phyloP scores from a whole-genome alignment of 2,329 filamentous ascomycete genomes.

The Botrytis paeoniae region DNA sequence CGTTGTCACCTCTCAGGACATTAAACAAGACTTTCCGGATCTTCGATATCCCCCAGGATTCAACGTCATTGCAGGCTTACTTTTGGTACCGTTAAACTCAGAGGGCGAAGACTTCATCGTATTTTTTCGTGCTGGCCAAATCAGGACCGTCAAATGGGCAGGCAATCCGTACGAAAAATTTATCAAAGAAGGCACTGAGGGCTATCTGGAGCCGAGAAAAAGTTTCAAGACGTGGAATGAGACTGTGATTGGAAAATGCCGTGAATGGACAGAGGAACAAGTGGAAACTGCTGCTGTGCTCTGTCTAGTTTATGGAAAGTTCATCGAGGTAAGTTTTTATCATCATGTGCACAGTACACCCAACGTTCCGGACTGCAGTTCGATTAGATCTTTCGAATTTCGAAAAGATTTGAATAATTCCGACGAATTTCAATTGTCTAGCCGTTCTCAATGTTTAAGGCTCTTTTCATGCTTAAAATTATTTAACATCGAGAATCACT shows the following conservation, averaged over 20 bases:
- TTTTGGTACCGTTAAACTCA: constrained; percentile 77
- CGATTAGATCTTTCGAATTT: neutral
- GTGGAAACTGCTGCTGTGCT: constrained; percentile 85
- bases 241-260: constrained; percentile 70
- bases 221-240: constrained; percentile 82
- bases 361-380: neutral
- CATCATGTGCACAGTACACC: neutral
- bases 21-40: constrained; percentile 75
- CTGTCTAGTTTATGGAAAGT: constrained; percentile 78
- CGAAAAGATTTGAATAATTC: neutral
- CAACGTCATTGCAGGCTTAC: constrained; percentile 69
- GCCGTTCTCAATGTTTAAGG: neutral
- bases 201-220: constrained; percentile 72
- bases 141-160: constrained; percentile 74
- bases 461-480: neutral
- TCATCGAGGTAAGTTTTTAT: constrained; percentile 67
- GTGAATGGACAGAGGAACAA: constrained; percentile 87
- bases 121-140: constrained; percentile 78
- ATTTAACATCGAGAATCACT: neutral
- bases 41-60: constrained; percentile 78
- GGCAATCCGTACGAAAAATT: constrained; percentile 83
- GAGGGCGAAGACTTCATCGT: constrained; percentile 83
- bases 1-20: constrained; percentile 74
- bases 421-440: neutral
- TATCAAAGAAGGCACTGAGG: constrained; percentile 67